These are phyloP conservation scores for Ganoderma boninense DNA, from an alignment of 1,284 basidiomycete species.

Conservation along the genomic window DNA sequence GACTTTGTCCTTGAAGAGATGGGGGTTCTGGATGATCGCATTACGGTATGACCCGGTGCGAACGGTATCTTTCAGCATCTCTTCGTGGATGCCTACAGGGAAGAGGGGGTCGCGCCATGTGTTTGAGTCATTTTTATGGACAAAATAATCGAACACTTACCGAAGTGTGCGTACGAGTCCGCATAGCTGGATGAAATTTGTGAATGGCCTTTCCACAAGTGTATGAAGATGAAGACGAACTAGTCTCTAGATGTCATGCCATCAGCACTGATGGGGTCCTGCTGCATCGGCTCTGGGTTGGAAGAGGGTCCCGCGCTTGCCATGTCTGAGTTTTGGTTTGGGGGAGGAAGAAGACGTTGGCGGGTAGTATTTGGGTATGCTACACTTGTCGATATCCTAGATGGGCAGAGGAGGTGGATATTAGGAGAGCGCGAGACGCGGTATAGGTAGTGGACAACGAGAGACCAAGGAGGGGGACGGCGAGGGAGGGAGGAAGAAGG, in stretches of 20 bases:
- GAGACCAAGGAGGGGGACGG: not conserved
- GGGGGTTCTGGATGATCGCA: constrained; percentile 94
- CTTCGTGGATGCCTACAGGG: constrained; percentile 87
- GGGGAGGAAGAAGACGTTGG: not conserved
- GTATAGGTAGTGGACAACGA: constrained; percentile 1
- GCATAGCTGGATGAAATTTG: constrained; percentile 70
- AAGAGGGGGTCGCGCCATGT: constrained; percentile 17
- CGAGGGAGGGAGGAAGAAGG: not conserved
- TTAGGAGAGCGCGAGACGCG: not conserved
- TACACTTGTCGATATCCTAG: constrained; percentile 20
- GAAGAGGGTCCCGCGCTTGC: constrained; percentile 51
- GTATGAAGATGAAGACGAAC: constrained; percentile 56
- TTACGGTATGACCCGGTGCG: constrained; percentile 96
- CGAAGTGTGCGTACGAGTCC: constrained; percentile 95
- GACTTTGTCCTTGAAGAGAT: constrained; percentile 96
- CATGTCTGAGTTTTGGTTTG: constrained; percentile 44
- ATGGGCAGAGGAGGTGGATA: not conserved
- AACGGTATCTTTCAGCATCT: constrained; percentile 99
- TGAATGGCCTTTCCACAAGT: constrained; percentile 37
- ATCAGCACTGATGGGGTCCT: constrained; percentile 38
- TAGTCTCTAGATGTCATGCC: constrained; percentile 84
- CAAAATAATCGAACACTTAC: constrained; percentile 50
- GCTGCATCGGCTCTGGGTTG: constrained; percentile 41
- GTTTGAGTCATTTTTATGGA: not conserved
- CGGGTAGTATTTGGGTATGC: constrained; percentile 20